Percentiles rank a stretch among this genome's conserved stretches.
phyloP scores from a whole-genome alignment of 2,329 filamentous ascomycete species.

The Apiospora saccharicola region DNA sequence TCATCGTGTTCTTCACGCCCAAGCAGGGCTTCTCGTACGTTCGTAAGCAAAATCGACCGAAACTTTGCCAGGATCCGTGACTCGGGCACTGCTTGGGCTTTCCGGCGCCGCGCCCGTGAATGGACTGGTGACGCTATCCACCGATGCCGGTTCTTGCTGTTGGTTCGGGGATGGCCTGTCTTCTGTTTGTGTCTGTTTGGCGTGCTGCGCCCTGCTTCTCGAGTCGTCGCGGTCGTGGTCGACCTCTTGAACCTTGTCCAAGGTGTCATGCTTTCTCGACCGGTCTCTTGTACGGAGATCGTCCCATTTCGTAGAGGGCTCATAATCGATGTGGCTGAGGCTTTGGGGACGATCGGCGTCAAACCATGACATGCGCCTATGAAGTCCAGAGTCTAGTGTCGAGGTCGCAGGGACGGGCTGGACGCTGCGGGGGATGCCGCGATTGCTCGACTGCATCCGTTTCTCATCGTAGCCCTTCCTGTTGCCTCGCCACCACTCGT shows the following conservation, averaged over 20 bases:
- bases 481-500: constrained; percentile 13
- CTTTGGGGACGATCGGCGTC: neutral
- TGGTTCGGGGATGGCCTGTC: neutral
- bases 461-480: neutral
- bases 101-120: neutral
- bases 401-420: neutral
- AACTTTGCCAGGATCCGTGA: too few relatives aligned
- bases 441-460: neutral
- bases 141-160: neutral
- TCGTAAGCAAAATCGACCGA: too few relatives aligned
- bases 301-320: neutral
- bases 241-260: neutral
- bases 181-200: neutral
- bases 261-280: neutral
- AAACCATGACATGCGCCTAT: neutral
- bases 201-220: neutral
- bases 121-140: neutral
- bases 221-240: neutral
- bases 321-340: neutral
- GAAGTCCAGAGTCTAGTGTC: neutral
- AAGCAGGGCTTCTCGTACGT: too few relatives aligned
- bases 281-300: neutral
- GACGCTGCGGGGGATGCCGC: neutral
- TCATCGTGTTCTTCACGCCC: too few relatives aligned
- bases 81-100: neutral